Conservation (phyloP, 768 basidiomycete species). For the Cystofilobasidium macerans region DNA sequence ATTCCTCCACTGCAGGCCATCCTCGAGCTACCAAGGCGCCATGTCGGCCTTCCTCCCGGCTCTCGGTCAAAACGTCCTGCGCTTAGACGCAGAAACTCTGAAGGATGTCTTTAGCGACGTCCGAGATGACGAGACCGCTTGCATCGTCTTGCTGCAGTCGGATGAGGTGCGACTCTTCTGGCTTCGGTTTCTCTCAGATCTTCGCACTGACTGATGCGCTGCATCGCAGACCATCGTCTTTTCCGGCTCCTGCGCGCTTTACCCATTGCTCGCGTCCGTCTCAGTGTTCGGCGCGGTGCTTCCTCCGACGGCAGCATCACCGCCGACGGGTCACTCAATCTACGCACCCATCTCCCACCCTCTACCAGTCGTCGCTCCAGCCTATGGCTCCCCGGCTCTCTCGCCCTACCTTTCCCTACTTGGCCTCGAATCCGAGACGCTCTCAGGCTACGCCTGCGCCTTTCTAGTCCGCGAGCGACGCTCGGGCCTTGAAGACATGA, state of each 20-base stretch:
- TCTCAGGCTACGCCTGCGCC: background rate
- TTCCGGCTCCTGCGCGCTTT: conserved; percentile 22
- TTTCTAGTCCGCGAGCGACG: conserved; percentile 19
- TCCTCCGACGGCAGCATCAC: background rate
- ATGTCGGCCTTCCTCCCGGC: conserved; percentile 23
- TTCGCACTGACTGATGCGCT: too few relatives aligned
- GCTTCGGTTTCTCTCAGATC: too few relatives aligned
- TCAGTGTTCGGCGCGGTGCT: conserved; percentile 18
- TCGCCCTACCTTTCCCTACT: conserved; percentile 3
- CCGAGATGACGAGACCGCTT: conserved; percentile 17
- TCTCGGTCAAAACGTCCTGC: conserved; percentile 16
- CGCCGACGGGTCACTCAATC: conserved; percentile 5
- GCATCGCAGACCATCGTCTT: conserved; percentile 22
- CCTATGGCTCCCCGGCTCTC: background rate
- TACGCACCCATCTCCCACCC: conserved; percentile 21
- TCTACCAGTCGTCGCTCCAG: conserved; percentile 18
- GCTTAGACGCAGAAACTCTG: background rate
- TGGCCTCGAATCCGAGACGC: background rate
- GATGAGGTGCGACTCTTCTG: conserved; percentile 26
- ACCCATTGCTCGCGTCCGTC: conserved; percentile 10
- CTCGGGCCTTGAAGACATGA: conserved; percentile 21
- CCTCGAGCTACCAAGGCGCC: conserved; percentile 4
- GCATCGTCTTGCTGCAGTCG: conserved; percentile 13
- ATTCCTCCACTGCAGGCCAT: background rate
- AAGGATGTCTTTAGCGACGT: conserved; percentile 18